Evolutionary conservation across 345 rosid genomes (phyloP), one percentile per base, ranked within the genome.

Genomic region (Eucalyptus sp.): DNA sequence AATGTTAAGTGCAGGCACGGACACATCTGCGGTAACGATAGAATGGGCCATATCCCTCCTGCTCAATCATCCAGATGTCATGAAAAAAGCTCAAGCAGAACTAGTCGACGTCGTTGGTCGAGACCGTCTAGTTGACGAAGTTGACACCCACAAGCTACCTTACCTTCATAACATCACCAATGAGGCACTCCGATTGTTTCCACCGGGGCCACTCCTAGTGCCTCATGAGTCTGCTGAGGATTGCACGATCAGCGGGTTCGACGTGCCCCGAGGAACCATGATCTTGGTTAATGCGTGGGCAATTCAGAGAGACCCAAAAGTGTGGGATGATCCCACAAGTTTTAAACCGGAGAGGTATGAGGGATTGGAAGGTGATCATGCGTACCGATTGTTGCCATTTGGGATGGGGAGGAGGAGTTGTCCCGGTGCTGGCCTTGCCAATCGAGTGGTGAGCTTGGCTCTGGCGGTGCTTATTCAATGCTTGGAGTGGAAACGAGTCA

Each of bases 401-500:
- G 98, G 98, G 37, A 33, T 90, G 50, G 96, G 96, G 41, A 90
- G 96, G 87, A 89, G 95, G 50, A 90, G 94, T 1, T 95, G 95
- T 86, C 96, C 95, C 13, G 96, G 95, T 7, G 93, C 91, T 33
- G 93, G 90, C 7, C 85, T 95, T 3, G 98, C 94, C 17, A 89
- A 91, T 8, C 87, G 91, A 52, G 89, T 92, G 12, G 62, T 94
- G 86, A 89, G 91, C 7, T 89, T 91, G 56, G 86, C 93, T 8
- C 86, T 96, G 15, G 94, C 91, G 16, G 87, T 91, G 3, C 86
- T 94, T 86, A 92, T 96, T 87, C 96, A 96, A 52, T 93, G 94
- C 87, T 94, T 96, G 88, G 94, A 96, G 22, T 95, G 97, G 95
- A 90, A 88, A 17, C 92, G 94, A 64, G 89, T 91, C 44, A 87